These are phyloP conservation scores for Russula dissimulans DNA, from an alignment of 768 basidiomycete species.

Conservation along the genomic window DNA sequence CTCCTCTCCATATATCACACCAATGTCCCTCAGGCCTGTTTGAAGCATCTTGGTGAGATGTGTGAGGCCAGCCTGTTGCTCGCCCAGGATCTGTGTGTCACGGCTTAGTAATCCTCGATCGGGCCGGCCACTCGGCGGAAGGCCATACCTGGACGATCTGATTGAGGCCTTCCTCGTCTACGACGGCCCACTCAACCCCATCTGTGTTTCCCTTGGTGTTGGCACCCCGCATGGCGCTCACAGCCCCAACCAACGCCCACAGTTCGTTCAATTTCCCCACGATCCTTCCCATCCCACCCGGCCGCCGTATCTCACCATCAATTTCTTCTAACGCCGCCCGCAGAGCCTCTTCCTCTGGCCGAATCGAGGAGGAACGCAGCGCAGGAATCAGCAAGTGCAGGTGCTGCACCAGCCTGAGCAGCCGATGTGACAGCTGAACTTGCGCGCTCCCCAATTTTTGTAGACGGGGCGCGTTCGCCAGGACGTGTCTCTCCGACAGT, in stretches of 20 bases:
- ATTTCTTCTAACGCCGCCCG: constrained; percentile 64
- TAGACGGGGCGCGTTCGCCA: constrained; percentile 60
- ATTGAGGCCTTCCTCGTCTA: constrained; percentile 74
- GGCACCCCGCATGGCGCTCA: constrained; percentile 49
- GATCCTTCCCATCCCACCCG: constrained; percentile 46
- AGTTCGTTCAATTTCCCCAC: constrained; percentile 72
- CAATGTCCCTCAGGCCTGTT: constrained; percentile 41
- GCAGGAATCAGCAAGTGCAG: constrained; percentile 71
- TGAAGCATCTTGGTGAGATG: constrained; percentile 70
- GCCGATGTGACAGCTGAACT: constrained; percentile 59
- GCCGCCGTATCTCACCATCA: constrained; percentile 56
- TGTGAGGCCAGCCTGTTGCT: constrained; percentile 73
- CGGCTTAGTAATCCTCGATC: neutral
- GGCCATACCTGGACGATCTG: constrained; percentile 60
- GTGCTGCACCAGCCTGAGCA: constrained; percentile 63
- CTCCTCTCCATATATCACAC: constrained; percentile 20
- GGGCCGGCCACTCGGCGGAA: neutral
- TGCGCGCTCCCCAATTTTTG: constrained; percentile 54
- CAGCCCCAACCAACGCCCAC: constrained; percentile 74
- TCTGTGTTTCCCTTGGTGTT: constrained; percentile 35
- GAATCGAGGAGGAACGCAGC: constrained; percentile 63
- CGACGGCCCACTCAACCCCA: constrained; percentile 68
- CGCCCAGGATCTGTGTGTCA: constrained; percentile 49
- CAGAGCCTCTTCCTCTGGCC: constrained; percentile 72
- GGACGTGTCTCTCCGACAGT: constrained; percentile 51